phyloP scores from a whole-genome alignment of 1,284 basidiomycete species.

The Cerrena zonata region DNA sequence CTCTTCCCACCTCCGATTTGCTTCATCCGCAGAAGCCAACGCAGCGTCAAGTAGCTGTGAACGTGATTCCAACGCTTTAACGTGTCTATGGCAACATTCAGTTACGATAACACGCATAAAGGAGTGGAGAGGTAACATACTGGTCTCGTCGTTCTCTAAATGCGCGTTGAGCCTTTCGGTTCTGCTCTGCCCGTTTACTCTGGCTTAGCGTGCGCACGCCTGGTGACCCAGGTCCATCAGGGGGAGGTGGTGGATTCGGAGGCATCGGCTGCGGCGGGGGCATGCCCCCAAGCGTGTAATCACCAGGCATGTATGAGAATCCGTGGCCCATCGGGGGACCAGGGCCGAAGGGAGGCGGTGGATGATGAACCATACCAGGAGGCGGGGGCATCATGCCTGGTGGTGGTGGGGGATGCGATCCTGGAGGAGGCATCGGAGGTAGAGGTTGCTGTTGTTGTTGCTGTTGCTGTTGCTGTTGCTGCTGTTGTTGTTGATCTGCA shows the following conservation, averaged over 20 bases:
- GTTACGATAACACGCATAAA: no score
- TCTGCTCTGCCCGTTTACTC: constrained; percentile 81
- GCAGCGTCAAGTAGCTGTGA: constrained; percentile 77
- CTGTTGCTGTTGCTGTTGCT: constrained; percentile 26
- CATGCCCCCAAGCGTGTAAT: constrained; percentile 18
- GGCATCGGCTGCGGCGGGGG: constrained; percentile 24
- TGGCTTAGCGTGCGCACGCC: constrained; percentile 55
- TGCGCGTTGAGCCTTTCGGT: constrained; percentile 78
- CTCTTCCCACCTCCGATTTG: constrained; percentile 80
- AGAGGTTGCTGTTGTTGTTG: constrained; percentile 29
- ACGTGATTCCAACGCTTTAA: constrained; percentile 76
- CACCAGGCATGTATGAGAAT: constrained; percentile 34
- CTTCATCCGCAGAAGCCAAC: constrained; percentile 76
- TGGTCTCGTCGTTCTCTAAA: constrained; percentile 79
- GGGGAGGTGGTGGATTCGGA: constrained; percentile 26
- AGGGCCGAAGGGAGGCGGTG: constrained; percentile 11
- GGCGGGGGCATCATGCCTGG: constrained; percentile 10
- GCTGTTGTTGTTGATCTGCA: constrained; percentile 44
- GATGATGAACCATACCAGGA: constrained; percentile 4
- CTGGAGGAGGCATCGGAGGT: constrained; percentile 12
- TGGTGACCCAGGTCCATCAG: no score
- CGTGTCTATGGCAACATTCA: constrained; percentile 53
- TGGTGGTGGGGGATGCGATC: constrained; percentile 14
- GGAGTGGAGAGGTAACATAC: constrained; percentile 46
- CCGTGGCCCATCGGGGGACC: constrained; percentile 28